Evolutionary conservation across 352 stramenopile genomes (phyloP), one percentile per base, ranked within the genome.

Genomic region (Peronospora farinosa): DNA sequence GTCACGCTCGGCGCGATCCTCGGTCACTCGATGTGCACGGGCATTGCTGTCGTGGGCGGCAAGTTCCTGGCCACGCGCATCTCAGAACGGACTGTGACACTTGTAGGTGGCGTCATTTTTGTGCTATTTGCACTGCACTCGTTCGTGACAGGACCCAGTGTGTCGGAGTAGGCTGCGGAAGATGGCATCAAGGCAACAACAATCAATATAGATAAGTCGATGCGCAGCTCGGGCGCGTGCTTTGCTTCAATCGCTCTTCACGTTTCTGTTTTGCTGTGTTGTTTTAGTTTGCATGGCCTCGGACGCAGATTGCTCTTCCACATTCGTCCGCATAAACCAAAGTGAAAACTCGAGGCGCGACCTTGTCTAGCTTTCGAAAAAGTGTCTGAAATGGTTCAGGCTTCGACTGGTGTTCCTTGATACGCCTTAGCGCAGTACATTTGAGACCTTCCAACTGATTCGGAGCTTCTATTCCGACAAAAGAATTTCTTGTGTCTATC

Each of bases 31-130:
- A 92, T 99, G 71, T 99, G 96, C 82, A 99, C 96, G 54, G 94
- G 95, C 21, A 86, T 99, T 53, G 96, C 96, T 1, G 95, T 98
- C 23, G 60, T 99, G 9, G 96, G 96, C 41, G 97, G 97, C 53
- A 94, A 97, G 63, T 97, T 99, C 78, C 72, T 99, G 47, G 97
- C 96, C n/a, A 88, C 94, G 37, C 74, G 92, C 40, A 99, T 99
- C 69, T 97, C 88, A 31, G 96, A 99, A 74, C 95, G 93, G 50
- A 98, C 93, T n/a, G 96, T 99, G 7, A 88, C 89, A 45, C 74
- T 98, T 54, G 80, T 94, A n/a, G 96, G 97, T 33, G 96, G 96
- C 45, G 67, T 88, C 36, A 83, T 98, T 31, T 99, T 99, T 73
- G 69, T 99, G 39, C 54, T 97, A 25, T 99, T 99, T 74, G 95